phyloP scores from a whole-genome alignment of 1,284 basidiomycete genomes.

The Ustilago cynodontis region DNA sequence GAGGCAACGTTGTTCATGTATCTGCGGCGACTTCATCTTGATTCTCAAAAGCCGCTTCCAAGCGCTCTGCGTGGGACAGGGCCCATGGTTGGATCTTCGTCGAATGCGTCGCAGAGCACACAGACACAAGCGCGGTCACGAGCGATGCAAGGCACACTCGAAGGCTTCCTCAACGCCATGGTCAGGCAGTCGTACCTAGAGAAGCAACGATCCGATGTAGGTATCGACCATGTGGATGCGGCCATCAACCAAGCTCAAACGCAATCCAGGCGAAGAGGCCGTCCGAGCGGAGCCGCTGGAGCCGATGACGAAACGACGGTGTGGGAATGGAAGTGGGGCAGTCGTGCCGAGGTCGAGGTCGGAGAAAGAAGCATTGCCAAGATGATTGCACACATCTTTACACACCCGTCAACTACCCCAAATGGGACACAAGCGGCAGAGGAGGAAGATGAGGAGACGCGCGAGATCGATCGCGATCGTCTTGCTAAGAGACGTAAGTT shows the following conservation, averaged over 20 bases:
- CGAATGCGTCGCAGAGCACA: slow-evolving; percentile 35
- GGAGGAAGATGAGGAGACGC: slow-evolving; percentile 40
- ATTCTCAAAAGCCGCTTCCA: slow-evolving; percentile 32
- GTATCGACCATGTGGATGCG: slow-evolving; percentile 22
- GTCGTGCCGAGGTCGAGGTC: slow-evolving; percentile 65
- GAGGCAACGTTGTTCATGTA: slow-evolving; percentile 55
- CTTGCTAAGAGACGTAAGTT: slow-evolving; percentile 28
- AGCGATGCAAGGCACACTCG: slow-evolving; percentile 38
- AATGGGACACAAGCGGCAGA: slow-evolving; percentile 21
- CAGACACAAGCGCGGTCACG: slow-evolving; percentile 40
- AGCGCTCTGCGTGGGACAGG: slow-evolving; percentile 34
- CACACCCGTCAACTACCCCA: slow-evolving; percentile 26
- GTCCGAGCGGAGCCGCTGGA: slow-evolving; percentile 16
- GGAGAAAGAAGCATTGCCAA: slow-evolving; percentile 63
- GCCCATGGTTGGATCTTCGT: slow-evolving; percentile 8
- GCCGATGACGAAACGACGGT: slow-evolving; percentile 50
- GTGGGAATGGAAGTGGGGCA: slow-evolving; percentile 69
- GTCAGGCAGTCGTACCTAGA: slow-evolving; percentile 66
- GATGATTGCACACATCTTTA: slow-evolving; percentile 61
- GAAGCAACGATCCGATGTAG: slow-evolving; percentile 44
- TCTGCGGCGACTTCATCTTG: slow-evolving; percentile 34
- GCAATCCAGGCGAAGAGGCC: slow-evolving; percentile 26
- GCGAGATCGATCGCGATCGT: slow-evolving; percentile 27
- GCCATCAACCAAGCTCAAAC: slow-evolving; percentile 32
- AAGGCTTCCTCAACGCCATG: slow-evolving; percentile 52